phyloP scores from a whole-genome alignment of 192 early-diverging fungal species.

The Rhizoclosmatium globosum region DNA sequence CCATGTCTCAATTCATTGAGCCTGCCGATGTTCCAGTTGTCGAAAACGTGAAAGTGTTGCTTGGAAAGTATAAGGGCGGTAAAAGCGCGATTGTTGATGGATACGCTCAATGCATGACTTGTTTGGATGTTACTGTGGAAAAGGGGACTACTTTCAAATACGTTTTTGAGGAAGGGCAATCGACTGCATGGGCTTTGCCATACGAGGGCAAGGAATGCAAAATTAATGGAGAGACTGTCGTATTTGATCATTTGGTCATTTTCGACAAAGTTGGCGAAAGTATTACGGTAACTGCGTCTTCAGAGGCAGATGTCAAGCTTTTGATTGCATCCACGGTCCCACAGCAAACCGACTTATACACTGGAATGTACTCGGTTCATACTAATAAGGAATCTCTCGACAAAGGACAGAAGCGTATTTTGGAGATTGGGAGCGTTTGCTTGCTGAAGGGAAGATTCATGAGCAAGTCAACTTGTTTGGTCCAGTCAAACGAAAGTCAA shows the following conservation, averaged over 20 bases:
- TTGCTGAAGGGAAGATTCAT: neutral
- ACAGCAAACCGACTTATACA: neutral
- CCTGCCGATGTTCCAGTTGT: neutral
- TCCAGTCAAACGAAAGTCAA: too few relatives aligned
- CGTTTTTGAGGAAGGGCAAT: neutral
- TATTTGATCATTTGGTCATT: neutral
- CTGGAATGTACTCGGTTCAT: neutral
- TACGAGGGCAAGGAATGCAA: neutral
- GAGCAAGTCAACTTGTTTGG: neutral
- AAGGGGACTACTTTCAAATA: neutral
- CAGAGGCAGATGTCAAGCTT: neutral
- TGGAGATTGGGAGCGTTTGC: neutral
- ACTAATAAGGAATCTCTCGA: neutral
- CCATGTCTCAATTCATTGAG: neutral
- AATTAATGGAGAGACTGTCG: neutral
- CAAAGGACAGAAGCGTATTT: neutral
- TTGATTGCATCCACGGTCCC: neutral
- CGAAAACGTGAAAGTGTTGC: neutral
- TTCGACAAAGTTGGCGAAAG: neutral
- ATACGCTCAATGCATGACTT: neutral
- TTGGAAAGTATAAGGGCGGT: neutral
- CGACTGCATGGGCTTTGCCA: neutral
- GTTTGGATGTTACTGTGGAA: neutral
- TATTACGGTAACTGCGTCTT: neutral
- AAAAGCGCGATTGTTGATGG: neutral